Base-by-base conservation (phyloP, 208 protist species). In the Ichthyophonus hoferi region DNA sequence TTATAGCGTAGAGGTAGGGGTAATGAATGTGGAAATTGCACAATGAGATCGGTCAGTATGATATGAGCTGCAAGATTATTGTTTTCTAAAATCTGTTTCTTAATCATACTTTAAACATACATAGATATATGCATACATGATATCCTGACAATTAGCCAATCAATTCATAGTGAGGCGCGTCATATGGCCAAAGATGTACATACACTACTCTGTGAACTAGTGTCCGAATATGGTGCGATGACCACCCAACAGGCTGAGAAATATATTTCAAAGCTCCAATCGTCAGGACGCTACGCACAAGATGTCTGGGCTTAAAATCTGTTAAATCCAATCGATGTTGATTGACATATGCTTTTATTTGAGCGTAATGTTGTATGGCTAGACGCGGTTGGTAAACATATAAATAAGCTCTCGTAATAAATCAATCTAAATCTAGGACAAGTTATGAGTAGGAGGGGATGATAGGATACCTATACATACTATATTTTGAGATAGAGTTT, bases 101-200 rank as follows among this genome's bases (percentile, higher is more conserved):
- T n/a, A n/a, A n/a, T n/a, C 50, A 67, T 24, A 67, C 50, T n/a
- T 67, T 24, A 67, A 7, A 67, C 50, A 67, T 24, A 67, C 50
- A 67, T 24, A 67, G 14, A 67, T 24, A 67, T 24, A 24, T 24
- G 24, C 50, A 67, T 67, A 67, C n/a, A n/a, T n/a, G n/a, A n/a
- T n/a, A n/a, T n/a, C n/a, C n/a, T n/a, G n/a, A n/a, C n/a, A n/a
- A n/a, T n/a, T n/a, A n/a, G n/a, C n/a, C n/a, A n/a, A n/a, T n/a
- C n/a, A n/a, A n/a, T n/a, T n/a, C 50, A 81, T 31, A 85, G 81
- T 31, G 96, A 98, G 83, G 97, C 96, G 0, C 93, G 93, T 17
- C 87, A 92, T 77, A 98, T 98, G 97, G 96, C 97, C 1, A 93
- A 94, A 83, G 95, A 96, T 79, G 97, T 98, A 3, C 95, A 98